Conservation (phyloP, 208 protist genomes). For the Pavlovales sp. region DNA sequence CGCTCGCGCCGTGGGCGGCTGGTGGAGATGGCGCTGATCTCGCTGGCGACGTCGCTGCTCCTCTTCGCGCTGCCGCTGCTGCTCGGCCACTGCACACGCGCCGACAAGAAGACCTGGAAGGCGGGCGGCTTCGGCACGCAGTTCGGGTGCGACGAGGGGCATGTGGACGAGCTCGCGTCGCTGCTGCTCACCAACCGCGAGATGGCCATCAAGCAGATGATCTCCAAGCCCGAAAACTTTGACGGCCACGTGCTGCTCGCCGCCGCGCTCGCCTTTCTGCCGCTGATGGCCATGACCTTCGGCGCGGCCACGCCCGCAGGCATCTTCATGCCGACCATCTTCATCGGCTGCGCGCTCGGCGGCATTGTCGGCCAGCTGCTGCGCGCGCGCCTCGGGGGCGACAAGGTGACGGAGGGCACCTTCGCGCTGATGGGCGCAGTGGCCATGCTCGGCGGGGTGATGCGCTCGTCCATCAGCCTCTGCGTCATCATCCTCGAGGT, state of each 20-base stretch:
- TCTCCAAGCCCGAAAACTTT: neutral
- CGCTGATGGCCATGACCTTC: slow-evolving; percentile 61
- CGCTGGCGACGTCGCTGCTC: slow-evolving; percentile 42
- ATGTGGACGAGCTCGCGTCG: slow-evolving; percentile 47
- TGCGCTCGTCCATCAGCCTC: slow-evolving; percentile 81
- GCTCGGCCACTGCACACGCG: slow-evolving; percentile 41
- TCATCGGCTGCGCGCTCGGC: slow-evolving; percentile 77
- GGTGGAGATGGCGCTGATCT: slow-evolving; percentile 52
- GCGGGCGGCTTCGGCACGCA: slow-evolving; percentile 10
- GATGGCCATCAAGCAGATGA: slow-evolving; percentile 9
- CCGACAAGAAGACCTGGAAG: neutral
- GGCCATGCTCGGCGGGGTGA: slow-evolving; percentile 80
- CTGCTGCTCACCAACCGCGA: slow-evolving; percentile 41
- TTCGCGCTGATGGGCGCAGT: slow-evolving; percentile 85
- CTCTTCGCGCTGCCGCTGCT: slow-evolving; percentile 54
- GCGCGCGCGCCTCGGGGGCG: neutral
- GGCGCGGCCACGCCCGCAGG: slow-evolving; percentile 72
- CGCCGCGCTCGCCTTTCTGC: slow-evolving; percentile 53
- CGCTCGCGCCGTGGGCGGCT: neutral
- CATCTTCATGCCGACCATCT: slow-evolving; percentile 81
- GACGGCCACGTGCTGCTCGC: slow-evolving; percentile 25
- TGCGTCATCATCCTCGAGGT: slow-evolving; percentile 89
- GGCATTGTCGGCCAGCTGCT: slow-evolving; percentile 70
- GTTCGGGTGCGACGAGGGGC: slow-evolving; percentile 7
- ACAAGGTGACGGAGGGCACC: slow-evolving; percentile 57